Percentiles rank a stretch among this genome's conserved stretches.
Conservation (phyloP, 2,329 filamentous ascomycete genomes). For the Diaporthe australafricana region DNA sequence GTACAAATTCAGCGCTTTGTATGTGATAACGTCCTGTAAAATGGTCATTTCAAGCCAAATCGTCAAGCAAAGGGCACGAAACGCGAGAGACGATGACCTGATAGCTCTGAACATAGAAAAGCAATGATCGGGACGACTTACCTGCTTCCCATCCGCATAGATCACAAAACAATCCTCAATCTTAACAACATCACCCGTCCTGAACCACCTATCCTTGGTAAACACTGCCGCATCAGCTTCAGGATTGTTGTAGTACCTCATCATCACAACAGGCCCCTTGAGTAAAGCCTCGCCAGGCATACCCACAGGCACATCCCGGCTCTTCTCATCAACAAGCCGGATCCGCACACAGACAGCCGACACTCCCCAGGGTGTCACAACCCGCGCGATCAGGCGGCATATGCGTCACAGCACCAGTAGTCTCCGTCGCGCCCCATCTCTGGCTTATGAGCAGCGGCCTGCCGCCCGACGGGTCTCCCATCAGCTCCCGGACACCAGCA, state of each 20-base stretch:
- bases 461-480: background rate
- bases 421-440: background rate
- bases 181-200: constrained; percentile 50
- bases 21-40: background rate
- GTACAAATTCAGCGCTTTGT: background rate
- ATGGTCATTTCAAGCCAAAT: background rate
- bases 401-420: background rate
- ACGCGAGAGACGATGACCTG: fast-evolving
- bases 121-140: background rate
- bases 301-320: background rate
- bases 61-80: fast-evolving
- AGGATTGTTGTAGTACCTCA: constrained; percentile 71
- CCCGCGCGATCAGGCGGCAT: background rate
- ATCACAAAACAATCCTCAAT: background rate
- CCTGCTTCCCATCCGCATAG: constrained; percentile 5
- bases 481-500: background rate
- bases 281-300: background rate
- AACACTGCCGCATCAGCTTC: constrained; percentile 68
- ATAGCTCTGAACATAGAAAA: too few species aligned
- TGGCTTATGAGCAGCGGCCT: constrained; percentile 3
- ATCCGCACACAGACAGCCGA: background rate
- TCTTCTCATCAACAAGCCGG: background rate
- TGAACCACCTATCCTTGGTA: constrained; percentile 60
- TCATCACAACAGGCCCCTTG: constrained; percentile 64
- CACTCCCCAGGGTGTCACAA: background rate